A percentile compares a stretch with the other conserved stretches of the same genome.
Evolutionary conservation across 352 stramenopile genomes (phyloP).

Genomic region (Thraustotheca clavata): DNA sequence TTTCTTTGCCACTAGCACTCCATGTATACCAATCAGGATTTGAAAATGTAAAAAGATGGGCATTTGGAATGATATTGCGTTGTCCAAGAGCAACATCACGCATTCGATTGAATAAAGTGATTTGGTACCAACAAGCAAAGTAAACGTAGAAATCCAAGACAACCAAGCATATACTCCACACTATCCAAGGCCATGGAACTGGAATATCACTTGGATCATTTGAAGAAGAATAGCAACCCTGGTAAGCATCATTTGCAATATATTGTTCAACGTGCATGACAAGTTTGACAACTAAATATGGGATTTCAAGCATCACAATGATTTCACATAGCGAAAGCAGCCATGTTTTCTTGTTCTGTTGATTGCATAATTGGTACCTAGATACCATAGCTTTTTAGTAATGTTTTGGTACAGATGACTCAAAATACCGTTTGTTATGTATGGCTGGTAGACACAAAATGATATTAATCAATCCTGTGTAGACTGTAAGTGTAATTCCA

Average conservation of each 20-base stretch:
- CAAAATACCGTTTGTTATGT: constrained; percentile 40
- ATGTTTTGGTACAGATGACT: constrained; percentile 26
- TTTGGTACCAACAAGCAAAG: constrained; percentile 62
- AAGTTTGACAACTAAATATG: constrained; percentile 53
- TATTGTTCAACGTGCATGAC: constrained; percentile 36
- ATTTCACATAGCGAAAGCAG: constrained; percentile 69
- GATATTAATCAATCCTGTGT: constrained; percentile 49
- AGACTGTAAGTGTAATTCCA: constrained; percentile 34
- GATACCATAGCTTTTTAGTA: background rate
- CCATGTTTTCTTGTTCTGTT: constrained; percentile 37
- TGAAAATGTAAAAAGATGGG: constrained; percentile 3
- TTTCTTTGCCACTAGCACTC: background rate
- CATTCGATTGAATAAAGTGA: constrained; percentile 68
- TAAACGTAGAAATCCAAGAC: constrained; percentile 48
- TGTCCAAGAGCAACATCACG: constrained; percentile 75
- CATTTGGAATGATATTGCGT: constrained; percentile 16
- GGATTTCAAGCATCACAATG: constrained; percentile 67
- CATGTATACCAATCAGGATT: constrained; percentile 6
- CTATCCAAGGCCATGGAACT: constrained; percentile 23
- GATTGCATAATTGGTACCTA: constrained; percentile 13
- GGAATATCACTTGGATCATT: constrained; percentile 31
- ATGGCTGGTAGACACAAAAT: constrained; percentile 61
- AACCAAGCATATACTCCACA: constrained; percentile 41
- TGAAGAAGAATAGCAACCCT: constrained; percentile 31
- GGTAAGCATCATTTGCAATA: background rate